These are phyloP conservation scores for Brassica cretica DNA, from an alignment of 345 rosid genomes.

Conservation along the genomic window DNA sequence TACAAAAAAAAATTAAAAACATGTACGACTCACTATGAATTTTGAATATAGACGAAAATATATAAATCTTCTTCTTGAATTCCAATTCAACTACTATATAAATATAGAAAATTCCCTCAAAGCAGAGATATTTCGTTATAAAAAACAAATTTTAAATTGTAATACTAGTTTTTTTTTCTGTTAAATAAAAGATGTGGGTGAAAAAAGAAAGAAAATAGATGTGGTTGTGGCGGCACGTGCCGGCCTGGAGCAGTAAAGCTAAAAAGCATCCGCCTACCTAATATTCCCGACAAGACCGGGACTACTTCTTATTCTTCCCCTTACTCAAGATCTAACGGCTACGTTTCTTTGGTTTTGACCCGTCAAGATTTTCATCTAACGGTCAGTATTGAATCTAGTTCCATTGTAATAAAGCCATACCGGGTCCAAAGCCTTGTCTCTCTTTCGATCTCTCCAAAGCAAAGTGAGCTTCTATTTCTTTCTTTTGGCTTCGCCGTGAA, in stretches of 20 bases:
- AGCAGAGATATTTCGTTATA: slow-evolving; percentile 9
- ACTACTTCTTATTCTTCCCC: slow-evolving; percentile 20
- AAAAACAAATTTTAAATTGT: no score
- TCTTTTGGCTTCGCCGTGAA: slow-evolving; percentile 1
- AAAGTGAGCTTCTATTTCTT: not conserved
- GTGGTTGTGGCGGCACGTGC: slow-evolving; percentile 54
- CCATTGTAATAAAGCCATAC: slow-evolving; percentile 35
- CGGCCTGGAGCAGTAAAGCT: slow-evolving; percentile 50
- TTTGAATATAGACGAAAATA: not conserved
- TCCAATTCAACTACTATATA: slow-evolving; percentile 14
- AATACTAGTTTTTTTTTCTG: no score
- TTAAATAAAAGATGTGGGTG: slow-evolving; percentile 3
- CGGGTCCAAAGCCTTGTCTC: slow-evolving; percentile 27
- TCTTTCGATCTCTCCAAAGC: slow-evolving; percentile 4
- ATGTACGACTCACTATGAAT: slow-evolving; percentile 16
- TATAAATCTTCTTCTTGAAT: not conserved
- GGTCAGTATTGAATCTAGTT: slow-evolving; percentile 46
- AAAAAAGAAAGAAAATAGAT: no score
- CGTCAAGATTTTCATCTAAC: slow-evolving; percentile 47
- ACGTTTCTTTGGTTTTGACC: slow-evolving; percentile 8
- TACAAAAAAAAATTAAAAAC: not conserved
- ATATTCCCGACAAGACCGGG: slow-evolving; percentile 45
- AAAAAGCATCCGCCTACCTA: slow-evolving; percentile 20
- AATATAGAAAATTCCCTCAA: slow-evolving; percentile 17
- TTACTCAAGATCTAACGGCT: slow-evolving; percentile 50